Conservation (phyloP, 805 yeast genomes). For the Zygosaccharomyces siamensis region DNA sequence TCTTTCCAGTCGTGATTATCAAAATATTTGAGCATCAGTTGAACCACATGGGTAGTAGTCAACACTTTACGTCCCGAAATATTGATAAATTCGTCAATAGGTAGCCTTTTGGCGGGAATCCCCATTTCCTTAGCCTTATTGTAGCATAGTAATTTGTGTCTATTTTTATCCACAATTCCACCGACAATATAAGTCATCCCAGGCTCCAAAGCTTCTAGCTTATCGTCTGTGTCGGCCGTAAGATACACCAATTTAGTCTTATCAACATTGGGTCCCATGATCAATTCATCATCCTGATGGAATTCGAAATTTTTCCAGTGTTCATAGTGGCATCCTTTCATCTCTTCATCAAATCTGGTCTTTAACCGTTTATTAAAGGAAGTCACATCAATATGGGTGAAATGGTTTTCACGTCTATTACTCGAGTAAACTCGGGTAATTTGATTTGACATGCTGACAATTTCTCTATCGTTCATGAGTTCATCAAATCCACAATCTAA, state of each 20-base stretch:
- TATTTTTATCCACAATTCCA: constrained; percentile 93
- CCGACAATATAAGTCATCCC: constrained; percentile 83
- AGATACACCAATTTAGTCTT: constrained; percentile 54
- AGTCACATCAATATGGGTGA: constrained; percentile 55
- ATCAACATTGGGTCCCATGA: constrained; percentile 34
- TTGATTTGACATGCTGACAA: constrained; percentile 69
- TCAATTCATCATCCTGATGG: constrained; percentile 37
- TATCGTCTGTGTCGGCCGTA: constrained; percentile 82
- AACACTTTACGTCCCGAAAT: constrained; percentile 82
- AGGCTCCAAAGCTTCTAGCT: constrained; percentile 55
- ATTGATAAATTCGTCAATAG: constrained; percentile 79
- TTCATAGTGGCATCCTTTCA: constrained; percentile 49
- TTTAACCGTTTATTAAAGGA: constrained; percentile 63
- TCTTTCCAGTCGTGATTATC: constrained; percentile 76
- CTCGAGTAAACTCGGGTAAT: constrained; percentile 78
- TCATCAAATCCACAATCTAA: constrained; percentile 91
- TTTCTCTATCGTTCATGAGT: constrained; percentile 71
- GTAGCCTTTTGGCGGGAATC: constrained; percentile 69
- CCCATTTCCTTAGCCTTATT: constrained; percentile 75
- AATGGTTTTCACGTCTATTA: constrained; percentile 55
- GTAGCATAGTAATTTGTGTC: constrained; percentile 75
- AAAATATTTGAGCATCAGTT: constrained; percentile 73
- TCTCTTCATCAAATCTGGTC: constrained; percentile 59
- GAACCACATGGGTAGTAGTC: constrained; percentile 94
- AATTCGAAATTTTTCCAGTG: constrained; percentile 67